Evolutionary conservation across 352 stramenopile genomes (phyloP).

Genomic region (Pythium folliculosum): DNA sequence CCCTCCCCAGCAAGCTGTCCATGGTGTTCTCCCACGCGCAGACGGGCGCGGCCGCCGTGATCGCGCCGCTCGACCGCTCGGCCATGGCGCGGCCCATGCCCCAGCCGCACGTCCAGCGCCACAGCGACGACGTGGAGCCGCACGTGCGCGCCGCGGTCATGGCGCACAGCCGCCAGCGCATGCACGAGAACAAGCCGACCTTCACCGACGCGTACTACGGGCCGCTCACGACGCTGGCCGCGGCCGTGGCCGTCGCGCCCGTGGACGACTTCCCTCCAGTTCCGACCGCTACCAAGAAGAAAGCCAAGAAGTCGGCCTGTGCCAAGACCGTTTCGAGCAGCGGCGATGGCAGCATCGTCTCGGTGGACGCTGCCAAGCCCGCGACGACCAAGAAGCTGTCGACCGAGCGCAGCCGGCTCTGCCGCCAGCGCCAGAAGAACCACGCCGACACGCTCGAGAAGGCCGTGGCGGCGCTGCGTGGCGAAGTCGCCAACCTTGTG

Average conservation of each 20-base stretch:
- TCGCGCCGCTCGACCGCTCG: conserved; percentile 3
- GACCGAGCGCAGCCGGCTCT: conserved; percentile 29
- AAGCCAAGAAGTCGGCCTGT: conserved; percentile 3
- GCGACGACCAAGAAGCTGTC: conserved; percentile 22
- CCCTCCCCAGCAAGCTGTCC: neutral
- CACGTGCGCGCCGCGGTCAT: conserved; percentile 1
- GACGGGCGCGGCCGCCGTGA: neutral
- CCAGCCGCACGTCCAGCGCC: neutral
- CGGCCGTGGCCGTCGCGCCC: neutral
- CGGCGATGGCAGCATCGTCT: neutral
- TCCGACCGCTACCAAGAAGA: conserved; percentile 6
- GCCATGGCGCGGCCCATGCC: conserved; percentile 2
- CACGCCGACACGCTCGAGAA: conserved; percentile 21
- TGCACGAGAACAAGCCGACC: neutral
- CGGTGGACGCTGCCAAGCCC: neutral
- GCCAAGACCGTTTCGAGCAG: neutral
- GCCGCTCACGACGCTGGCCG: conserved; percentile 1
- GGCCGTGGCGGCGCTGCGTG: conserved; percentile 39
- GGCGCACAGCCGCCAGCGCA: neutral
- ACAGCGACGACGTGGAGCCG: neutral
- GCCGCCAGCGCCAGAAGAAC: conserved; percentile 28
- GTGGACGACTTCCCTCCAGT: neutral
- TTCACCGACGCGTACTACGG: neutral
- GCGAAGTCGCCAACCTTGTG: conserved; percentile 48
- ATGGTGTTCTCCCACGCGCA: conserved; percentile 11